A percentile compares a stretch with the other conserved stretches of the same genome.
These are phyloP conservation scores for Russula earlei DNA, from an alignment of 768 basidiomycete species.

Conservation along the genomic window DNA sequence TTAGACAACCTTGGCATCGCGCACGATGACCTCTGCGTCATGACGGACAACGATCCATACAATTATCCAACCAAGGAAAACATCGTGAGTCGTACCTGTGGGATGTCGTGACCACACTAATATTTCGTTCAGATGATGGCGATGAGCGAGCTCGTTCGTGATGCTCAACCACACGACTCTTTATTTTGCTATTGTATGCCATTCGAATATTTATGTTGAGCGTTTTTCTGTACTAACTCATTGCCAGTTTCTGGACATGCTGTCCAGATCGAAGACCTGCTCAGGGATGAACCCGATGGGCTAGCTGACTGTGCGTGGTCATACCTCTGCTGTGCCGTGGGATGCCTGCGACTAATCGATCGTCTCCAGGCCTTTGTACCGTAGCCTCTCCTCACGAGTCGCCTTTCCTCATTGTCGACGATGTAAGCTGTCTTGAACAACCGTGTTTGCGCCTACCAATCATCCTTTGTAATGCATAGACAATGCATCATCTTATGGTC, in stretches of 20 bases:
- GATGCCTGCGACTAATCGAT: neutral
- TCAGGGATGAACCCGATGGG: neutral
- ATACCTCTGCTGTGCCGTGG: neutral
- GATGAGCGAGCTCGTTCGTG: neutral
- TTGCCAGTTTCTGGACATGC: conserved; percentile 1
- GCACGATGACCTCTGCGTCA: neutral
- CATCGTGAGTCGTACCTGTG: neutral
- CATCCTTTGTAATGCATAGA: neutral
- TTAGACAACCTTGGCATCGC: neutral
- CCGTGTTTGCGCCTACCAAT: neutral
- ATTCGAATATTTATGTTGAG: neutral
- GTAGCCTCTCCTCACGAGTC: neutral
- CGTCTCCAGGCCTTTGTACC: neutral
- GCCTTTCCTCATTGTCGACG: neutral
- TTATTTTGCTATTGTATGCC: neutral
- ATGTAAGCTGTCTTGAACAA: neutral
- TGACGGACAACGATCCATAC: neutral
- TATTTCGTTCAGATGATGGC: neutral
- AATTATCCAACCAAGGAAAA: neutral
- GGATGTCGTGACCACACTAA: neutral
- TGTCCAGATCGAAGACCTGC: neutral
- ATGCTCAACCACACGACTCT: neutral
- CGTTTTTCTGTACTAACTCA: neutral
- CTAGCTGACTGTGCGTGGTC: neutral
- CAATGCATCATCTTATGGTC: neutral